Evolutionary conservation across 2,329 filamentous ascomycete genomes (phyloP).

Genomic region (Neocatenulostroma microsporum): DNA sequence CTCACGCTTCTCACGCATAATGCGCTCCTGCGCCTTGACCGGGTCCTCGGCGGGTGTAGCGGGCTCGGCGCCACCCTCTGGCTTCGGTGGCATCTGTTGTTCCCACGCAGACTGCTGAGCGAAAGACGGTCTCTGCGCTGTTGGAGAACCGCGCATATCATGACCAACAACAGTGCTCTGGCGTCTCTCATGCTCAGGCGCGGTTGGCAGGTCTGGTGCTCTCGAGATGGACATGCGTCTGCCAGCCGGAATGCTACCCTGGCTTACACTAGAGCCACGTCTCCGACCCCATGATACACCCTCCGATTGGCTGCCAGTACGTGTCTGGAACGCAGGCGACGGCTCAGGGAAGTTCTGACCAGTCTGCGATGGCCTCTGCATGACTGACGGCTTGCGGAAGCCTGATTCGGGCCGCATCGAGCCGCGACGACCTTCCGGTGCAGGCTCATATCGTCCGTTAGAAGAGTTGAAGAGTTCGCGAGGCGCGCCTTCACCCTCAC

Average conservation of each 20-base stretch:
- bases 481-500: constrained; percentile 57
- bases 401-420: constrained; percentile 60
- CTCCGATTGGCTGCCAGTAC: constrained; percentile 58
- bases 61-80: constrained; percentile 13
- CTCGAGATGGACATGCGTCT: constrained; percentile 52
- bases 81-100: constrained; percentile 26
- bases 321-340: constrained; percentile 77
- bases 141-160: constrained; percentile 30
- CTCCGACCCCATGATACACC: constrained; percentile 60
- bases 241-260: constrained; percentile 64
- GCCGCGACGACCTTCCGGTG: constrained; percentile 63
- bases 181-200: constrained; percentile 26
- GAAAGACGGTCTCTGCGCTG: constrained; percentile 18
- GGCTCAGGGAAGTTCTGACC: constrained; percentile 65
- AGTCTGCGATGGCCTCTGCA: constrained; percentile 65
- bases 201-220: constrained; percentile 36
- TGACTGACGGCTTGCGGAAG: constrained; percentile 64
- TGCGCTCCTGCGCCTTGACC: constrained; percentile 56
- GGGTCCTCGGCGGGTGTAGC: constrained; percentile 45
- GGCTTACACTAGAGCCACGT: constrained; percentile 83
- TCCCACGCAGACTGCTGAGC: constrained; percentile 25
- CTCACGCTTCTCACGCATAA: constrained; percentile 35
- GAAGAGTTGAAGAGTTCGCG: constrained; percentile 91
- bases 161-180: constrained; percentile 21
- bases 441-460: constrained; percentile 86